These are phyloP conservation scores for Jamesozyma rosinii DNA, from an alignment of 805 yeast genomes.

Conservation along the genomic window DNA sequence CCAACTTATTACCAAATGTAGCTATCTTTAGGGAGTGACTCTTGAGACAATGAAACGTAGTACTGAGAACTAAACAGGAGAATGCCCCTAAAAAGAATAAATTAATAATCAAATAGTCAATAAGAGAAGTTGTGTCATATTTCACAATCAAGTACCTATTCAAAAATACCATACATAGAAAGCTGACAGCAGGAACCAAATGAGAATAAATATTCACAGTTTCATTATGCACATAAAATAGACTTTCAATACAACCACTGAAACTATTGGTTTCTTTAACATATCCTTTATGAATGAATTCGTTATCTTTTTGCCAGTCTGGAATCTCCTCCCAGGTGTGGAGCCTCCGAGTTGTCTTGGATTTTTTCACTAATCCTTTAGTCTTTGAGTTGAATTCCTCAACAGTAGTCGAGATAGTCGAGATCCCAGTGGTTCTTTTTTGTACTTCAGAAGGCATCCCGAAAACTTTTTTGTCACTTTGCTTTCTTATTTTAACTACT, in stretches of 20 bases:
- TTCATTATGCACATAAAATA: conserved; percentile 60
- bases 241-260: conserved; percentile 37
- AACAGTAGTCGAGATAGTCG: neutral
- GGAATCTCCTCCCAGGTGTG: conserved; percentile 44
- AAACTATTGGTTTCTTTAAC: conserved; percentile 46
- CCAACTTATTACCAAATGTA: conserved; percentile 57
- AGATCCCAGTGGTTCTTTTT: neutral
- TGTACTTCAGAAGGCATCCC: neutral
- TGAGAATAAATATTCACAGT: conserved; percentile 66
- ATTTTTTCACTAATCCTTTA: neutral
- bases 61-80: conserved; percentile 52
- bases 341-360: conserved; percentile 7
- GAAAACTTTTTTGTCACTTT: no score
- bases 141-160: conserved; percentile 28
- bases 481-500: no score
- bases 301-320: conserved; percentile 68
- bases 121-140: conserved; percentile 38
- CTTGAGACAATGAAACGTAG: conserved; percentile 57
- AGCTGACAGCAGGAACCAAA: conserved; percentile 35
- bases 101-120: conserved; percentile 29
- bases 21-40: conserved; percentile 51
- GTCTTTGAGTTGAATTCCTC: no score
- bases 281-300: conserved; percentile 53
- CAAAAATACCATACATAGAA: conserved; percentile 17
- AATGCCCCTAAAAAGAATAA: conserved; percentile 45